These are phyloP conservation scores for Podospora didyma DNA, from an alignment of 495 filamentous ascomycete genomes.

Conservation along the genomic window DNA sequence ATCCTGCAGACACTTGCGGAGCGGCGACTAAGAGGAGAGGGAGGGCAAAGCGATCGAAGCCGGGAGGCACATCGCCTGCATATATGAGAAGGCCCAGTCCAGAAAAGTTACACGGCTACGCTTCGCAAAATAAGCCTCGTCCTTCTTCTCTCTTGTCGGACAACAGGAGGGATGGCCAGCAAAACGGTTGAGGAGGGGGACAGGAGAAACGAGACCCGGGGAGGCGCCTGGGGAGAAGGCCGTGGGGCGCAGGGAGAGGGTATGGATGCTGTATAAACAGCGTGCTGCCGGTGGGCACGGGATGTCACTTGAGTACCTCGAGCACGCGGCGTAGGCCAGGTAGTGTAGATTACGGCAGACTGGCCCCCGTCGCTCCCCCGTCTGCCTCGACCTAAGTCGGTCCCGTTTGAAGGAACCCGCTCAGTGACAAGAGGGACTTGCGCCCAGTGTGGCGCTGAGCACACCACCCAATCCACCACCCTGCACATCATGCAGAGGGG, in stretches of 20 bases:
- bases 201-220: neutral
- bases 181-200: neutral
- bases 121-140: neutral
- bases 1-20: neutral
- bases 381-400: neutral
- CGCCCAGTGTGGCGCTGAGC: neutral
- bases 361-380: neutral
- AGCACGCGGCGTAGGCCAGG: neutral
- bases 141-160: constrained; percentile 1
- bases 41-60: constrained; percentile 4
- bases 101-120: neutral
- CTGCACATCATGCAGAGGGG: neutral
- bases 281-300: neutral
- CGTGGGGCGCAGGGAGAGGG: neutral
- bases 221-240: neutral
- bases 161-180: neutral
- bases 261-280: neutral
- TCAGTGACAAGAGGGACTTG: neutral
- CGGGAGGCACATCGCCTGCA: constrained; percentile 5
- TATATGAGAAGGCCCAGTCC: neutral
- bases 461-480: neutral
- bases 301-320: neutral
- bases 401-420: neutral
- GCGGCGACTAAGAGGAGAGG: constrained; percentile 1
- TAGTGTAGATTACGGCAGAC: neutral